Evolutionary conservation across 148 eudicot species (phyloP), one percentile per base, ranked within the genome.

Genomic region (Dianthus caryophyllus): DNA sequence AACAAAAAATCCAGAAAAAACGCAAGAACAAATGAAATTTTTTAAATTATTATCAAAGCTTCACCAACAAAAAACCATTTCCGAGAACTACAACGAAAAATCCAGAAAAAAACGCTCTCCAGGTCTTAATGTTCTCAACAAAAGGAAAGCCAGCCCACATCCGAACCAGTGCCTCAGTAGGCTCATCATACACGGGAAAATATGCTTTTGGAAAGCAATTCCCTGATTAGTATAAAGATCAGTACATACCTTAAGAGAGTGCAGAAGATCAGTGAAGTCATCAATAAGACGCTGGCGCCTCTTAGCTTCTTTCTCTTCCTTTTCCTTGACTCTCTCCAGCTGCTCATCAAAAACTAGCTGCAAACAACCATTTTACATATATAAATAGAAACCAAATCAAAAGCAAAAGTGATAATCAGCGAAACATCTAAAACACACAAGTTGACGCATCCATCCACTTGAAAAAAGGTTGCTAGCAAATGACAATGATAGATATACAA

Each of bases 291-390:
- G 92, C 77, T 88, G 89, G 64, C 90, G 90, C 77, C 85, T 94
- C 79, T 87, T 94, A 55, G 86, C 87, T 76, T 94, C 99, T 79
- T 90, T 90, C 78, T 94, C 97, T 75, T 94, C 97, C 75, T 94
- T 90, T 72, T 94, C 99, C 82, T 78, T 90, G 38, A 83, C 85
- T 77, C 97, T 85, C 77, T 94, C 99, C 71, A 94, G 69, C 29
- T 90, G 83, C 74, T 94, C 99, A 69, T 94, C 99, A 74, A 74
- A 94, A 54, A 88, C 79, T 64, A 94, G 93, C 99, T 94, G 86
- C 82, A 74, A 61, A 58, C 54, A 66, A 60, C 53, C 39, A 67
- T 0, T 16, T 16, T n/a, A 21, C 57, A 65, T 17, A 22, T 6
- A 5, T 2, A 9, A 25, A 9, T 29, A 26, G 9, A 41, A 39